Conservation (phyloP, 257 asterid species). For the Prunella vulgaris region DNA sequence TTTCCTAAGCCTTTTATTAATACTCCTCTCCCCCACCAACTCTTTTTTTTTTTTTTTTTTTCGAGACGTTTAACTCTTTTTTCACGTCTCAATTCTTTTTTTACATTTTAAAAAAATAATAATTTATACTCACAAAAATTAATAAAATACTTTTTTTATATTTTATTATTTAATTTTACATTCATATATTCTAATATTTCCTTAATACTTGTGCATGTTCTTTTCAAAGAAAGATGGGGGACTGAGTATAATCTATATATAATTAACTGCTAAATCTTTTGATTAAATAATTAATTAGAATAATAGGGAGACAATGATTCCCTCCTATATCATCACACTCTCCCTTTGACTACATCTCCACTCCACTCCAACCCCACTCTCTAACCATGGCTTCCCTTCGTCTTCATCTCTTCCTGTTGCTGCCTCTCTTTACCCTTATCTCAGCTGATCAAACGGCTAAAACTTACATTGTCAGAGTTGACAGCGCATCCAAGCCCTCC, state of each 20-base stretch:
- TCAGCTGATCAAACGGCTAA: conserved; percentile 39
- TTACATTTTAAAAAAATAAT: too few relatives aligned
- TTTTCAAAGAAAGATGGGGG: too few relatives aligned
- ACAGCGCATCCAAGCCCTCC: conserved; percentile 70
- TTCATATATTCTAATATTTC: too few relatives aligned
- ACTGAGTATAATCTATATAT: too few relatives aligned
- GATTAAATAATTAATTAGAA: conserved; percentile 21
- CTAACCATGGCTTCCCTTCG: conserved; percentile 28
- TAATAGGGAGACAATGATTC: conserved; percentile 32
- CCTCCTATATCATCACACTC: conserved; percentile 25
- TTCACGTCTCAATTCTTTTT: too few relatives aligned
- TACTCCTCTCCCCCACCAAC: too few relatives aligned
- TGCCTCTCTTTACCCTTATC: conserved; percentile 7
- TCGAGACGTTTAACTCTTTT: too few relatives aligned
- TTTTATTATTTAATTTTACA: too few relatives aligned
- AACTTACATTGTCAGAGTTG: conserved; percentile 76
- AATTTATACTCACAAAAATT: too few relatives aligned
- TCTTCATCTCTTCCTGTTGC: conserved; percentile 19
- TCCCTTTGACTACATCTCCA: conserved; percentile 6
- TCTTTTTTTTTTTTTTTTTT: too few relatives aligned
- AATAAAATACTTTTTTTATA: too few relatives aligned
- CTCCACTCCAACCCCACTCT: neutral
- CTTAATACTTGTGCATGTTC: too few relatives aligned
- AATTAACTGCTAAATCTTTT: conserved; percentile 20
- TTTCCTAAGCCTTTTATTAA: neutral